A percentile compares a stretch with the other conserved stretches of the same genome.
phyloP scores from a whole-genome alignment of 768 basidiomycete species.

The Zangia roseola region DNA sequence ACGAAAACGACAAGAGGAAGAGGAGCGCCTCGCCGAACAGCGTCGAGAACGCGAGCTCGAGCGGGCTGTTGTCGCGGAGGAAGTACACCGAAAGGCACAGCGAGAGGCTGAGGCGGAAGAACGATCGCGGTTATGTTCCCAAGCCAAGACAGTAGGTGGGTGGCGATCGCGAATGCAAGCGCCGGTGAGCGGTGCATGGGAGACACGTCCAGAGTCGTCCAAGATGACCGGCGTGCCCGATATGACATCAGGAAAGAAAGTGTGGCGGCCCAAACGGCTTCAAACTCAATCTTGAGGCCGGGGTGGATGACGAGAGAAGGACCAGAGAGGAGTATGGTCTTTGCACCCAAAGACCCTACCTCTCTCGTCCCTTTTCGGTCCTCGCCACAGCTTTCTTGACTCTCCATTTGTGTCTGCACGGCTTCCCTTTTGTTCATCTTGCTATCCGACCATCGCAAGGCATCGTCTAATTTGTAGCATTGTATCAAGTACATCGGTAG shows the following conservation, averaged over 20 bases:
- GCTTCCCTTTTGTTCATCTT: no score
- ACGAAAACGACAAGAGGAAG: slow-evolving; percentile 58
- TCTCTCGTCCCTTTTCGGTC: no score
- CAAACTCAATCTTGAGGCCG: slow-evolving; percentile 6
- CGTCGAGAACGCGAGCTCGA: slow-evolving; percentile 57
- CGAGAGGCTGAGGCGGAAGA: slow-evolving; percentile 71
- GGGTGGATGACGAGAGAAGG: no score
- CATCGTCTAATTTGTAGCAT: no score
- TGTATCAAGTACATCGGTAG: no score
- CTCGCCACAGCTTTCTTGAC: no score
- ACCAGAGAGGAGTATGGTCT: no score
- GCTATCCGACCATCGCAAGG: no score
- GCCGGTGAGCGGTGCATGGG: slow-evolving; percentile 35
- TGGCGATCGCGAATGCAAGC: slow-evolving; percentile 20
- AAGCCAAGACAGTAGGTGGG: slow-evolving; percentile 21
- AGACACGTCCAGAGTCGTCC: slow-evolving; percentile 24
- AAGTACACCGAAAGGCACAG: slow-evolving; percentile 56
- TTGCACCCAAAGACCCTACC: no score
- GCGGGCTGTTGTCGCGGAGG: slow-evolving; percentile 51
- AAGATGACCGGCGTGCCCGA: slow-evolving; percentile 32
- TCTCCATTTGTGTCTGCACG: no score
- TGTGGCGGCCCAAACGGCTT: slow-evolving; percentile 22
- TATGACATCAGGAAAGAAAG: slow-evolving; percentile 22
- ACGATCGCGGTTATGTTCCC: slow-evolving; percentile 39
- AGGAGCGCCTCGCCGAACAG: slow-evolving; percentile 50